A percentile compares a stretch with the other conserved stretches of the same genome.
Conservation (phyloP, 208 protist species). For the Porcisia hertigi region DNA sequence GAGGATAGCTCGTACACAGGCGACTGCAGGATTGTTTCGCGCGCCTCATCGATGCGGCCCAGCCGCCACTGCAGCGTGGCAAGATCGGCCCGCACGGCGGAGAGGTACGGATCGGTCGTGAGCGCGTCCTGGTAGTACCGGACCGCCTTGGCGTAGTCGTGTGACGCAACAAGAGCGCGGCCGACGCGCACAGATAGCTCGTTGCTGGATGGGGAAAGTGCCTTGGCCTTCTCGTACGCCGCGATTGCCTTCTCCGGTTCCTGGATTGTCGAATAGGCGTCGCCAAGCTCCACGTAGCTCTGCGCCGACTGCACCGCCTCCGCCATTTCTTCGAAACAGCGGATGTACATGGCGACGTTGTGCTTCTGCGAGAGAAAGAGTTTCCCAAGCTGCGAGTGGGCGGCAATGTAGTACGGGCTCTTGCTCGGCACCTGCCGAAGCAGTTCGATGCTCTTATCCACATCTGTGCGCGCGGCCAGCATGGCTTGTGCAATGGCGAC, state of each 20-base stretch:
- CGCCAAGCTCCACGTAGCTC: conserved; percentile 85
- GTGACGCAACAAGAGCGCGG: conserved; percentile 89
- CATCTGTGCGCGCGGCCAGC: conserved; percentile 80
- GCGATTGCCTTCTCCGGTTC: conserved; percentile 91
- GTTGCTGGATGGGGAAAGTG: conserved; percentile 79
- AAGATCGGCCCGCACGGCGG: conserved; percentile 87
- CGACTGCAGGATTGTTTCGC: conserved; percentile 56
- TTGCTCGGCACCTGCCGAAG: conserved; percentile 71
- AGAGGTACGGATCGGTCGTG: conserved; percentile 55
- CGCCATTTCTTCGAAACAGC: conserved; percentile 92
- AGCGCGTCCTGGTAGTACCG: conserved; percentile 92
- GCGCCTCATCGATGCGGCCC: conserved; percentile 56
- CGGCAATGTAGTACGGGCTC: conserved; percentile 78
- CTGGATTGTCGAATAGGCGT: conserved; percentile 89
- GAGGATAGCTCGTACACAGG: conserved; percentile 37
- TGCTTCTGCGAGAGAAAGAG: conserved; percentile 86
- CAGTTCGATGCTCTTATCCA: conserved; percentile 83
- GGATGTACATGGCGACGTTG: conserved; percentile 77
- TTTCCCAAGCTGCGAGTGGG: conserved; percentile 88
- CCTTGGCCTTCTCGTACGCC: conserved; percentile 87
- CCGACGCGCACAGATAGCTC: conserved; percentile 92
- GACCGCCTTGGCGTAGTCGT: conserved; percentile 93
- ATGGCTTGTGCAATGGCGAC: conserved; percentile 85
- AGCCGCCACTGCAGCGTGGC: conserved; percentile 92
- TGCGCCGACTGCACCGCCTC: conserved; percentile 68